These are phyloP conservation scores for Aspergillus niger DNA, from an alignment of 2,329 filamentous ascomycete species.

Conservation along the genomic window DNA sequence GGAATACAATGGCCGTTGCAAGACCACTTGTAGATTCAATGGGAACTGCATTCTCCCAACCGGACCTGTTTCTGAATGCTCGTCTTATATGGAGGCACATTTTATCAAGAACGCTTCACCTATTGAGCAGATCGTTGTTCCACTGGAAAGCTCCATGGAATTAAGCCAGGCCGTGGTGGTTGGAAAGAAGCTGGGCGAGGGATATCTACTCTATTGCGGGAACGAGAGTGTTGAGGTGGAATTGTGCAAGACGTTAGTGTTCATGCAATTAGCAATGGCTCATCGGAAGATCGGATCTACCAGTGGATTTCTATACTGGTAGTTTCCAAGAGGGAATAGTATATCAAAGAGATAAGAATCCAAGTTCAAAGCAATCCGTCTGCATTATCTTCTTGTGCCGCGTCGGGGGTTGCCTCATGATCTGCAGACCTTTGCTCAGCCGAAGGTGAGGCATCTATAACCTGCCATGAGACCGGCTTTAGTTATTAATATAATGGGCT, in stretches of 20 bases:
- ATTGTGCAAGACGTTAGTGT: background rate
- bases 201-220: background rate
- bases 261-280: background rate
- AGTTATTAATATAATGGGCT: background rate
- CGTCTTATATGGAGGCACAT: background rate
- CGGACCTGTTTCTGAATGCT: background rate
- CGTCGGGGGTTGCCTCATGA: too few species aligned
- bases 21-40: background rate
- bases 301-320: too few species aligned
- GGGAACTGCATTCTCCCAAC: background rate
- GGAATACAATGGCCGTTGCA: background rate
- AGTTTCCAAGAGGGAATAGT: too few species aligned
- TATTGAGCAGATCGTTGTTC: background rate
- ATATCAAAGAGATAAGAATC: background rate
- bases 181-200: background rate
- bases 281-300: too few species aligned
- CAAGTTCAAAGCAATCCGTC: background rate
- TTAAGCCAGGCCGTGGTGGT: background rate
- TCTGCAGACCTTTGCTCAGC: too few species aligned
- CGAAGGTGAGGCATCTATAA: too few species aligned
- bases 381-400: too few species aligned
- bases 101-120: background rate
- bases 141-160: background rate
- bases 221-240: background rate
- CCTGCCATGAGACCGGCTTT: background rate